phyloP scores from a whole-genome alignment of 129 eudicot species.

The Arctium minus region DNA sequence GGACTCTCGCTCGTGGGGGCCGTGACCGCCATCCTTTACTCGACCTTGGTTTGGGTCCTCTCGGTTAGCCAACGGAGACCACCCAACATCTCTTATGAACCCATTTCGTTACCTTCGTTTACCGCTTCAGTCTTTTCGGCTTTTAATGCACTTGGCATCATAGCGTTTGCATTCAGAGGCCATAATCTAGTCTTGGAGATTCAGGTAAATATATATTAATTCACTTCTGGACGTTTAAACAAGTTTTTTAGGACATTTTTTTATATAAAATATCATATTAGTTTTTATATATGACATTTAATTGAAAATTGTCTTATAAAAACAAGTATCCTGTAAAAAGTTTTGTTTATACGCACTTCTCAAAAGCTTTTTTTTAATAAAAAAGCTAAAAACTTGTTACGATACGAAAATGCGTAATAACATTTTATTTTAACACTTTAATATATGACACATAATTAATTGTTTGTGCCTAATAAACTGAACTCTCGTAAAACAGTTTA shows the following conservation, averaged over 20 bases:
- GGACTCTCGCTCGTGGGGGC: conserved; percentile 96
- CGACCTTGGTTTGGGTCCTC: conserved; percentile 93
- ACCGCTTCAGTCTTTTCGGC: conserved; percentile 61
- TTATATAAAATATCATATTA: not conserved
- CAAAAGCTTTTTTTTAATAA: no score
- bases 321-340: no score
- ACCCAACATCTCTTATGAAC: conserved; percentile 67
- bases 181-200: conserved; percentile 89
- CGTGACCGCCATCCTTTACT: conserved; percentile 83
- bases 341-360: no score
- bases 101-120: conserved; percentile 52
- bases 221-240: not conserved
- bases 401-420: no score
- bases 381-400: not conserved
- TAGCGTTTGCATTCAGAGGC: conserved; percentile 94
- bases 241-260: not conserved
- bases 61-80: conserved; percentile 86
- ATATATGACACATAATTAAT: not conserved
- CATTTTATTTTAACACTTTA: not conserved
- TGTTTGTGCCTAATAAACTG: no score
- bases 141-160: conserved; percentile 84
- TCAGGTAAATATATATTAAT: conserved; percentile 45
- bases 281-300: no score
- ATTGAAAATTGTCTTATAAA: not conserved
- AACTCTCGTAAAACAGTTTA: not conserved